A percentile compares a stretch with the other conserved stretches of the same genome.
Conservation (phyloP, 495 filamentous ascomycete species). For the Podospora comata region DNA sequence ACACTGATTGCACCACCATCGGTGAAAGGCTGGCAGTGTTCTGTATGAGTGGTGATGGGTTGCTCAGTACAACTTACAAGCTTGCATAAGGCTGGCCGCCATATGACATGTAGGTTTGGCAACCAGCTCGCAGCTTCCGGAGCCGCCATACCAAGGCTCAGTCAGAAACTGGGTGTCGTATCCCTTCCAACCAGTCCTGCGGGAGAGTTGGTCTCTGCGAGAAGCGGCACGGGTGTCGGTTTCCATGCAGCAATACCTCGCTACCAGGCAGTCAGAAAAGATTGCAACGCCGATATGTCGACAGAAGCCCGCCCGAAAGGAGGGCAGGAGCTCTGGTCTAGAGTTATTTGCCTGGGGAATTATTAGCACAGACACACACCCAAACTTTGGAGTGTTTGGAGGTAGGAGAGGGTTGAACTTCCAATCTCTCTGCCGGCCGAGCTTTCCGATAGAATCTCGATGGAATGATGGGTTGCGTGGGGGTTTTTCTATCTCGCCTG, state of each 20-base stretch:
- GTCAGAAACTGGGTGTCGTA: neutral
- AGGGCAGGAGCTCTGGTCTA: neutral
- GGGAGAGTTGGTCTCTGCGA: neutral
- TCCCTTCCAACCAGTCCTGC: neutral
- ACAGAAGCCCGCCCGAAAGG: neutral
- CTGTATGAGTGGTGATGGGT: neutral
- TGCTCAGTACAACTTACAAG: neutral
- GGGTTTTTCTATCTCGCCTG: neutral
- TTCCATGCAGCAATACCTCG: neutral
- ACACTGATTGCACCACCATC: neutral
- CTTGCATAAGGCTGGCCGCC: neutral
- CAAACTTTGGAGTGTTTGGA: constrained; percentile 4
- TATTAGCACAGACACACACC: constrained; percentile 8
- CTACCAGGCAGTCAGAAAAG: neutral
- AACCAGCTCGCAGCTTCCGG: neutral
- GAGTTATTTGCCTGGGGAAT: neutral
- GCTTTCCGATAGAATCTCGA: neutral
- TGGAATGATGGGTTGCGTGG: neutral
- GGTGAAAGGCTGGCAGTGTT: neutral
- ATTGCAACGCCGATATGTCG: neutral
- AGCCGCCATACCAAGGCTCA: neutral
- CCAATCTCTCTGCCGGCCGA: constrained; percentile 10
- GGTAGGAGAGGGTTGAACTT: neutral
- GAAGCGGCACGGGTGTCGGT: neutral
- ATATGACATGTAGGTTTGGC: neutral